Conservation (phyloP, 371 early-diverging fungal species). For the Neoconidiobolus thromboides region DNA sequence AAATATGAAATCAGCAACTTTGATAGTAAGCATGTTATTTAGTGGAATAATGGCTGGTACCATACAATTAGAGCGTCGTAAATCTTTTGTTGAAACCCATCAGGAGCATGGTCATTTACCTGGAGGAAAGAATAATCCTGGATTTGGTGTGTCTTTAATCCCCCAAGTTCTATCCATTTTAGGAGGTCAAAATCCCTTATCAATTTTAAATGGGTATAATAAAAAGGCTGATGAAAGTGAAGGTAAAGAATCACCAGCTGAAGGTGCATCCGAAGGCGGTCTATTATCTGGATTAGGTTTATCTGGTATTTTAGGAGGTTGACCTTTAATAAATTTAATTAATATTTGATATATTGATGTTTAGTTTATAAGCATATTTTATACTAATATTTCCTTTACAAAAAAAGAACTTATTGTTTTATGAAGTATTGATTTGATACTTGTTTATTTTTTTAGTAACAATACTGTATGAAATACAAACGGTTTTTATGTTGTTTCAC, state of each 20-base stretch:
- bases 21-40: no score
- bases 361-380: no score
- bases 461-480: no score
- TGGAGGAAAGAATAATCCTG: background rate
- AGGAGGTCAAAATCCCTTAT: background rate
- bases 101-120: constrained; percentile 3
- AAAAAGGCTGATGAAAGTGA: background rate
- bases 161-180: background rate
- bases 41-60: background rate
- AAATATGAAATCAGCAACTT: no score
- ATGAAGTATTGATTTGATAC: no score
- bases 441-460: no score
- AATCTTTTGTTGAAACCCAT: background rate
- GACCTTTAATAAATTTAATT: no score
- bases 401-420: no score
- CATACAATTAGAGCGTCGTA: background rate
- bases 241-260: background rate
- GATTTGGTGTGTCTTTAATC: background rate
- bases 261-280: background rate
- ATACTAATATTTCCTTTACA: no score
- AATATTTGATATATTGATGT: no score
- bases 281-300: background rate
- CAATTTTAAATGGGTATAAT: background rate
- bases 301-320: no score
- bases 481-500: no score